These are phyloP conservation scores for Wallacemonas sp. DNA, from an alignment of 208 protist species.

Conservation along the genomic window DNA sequence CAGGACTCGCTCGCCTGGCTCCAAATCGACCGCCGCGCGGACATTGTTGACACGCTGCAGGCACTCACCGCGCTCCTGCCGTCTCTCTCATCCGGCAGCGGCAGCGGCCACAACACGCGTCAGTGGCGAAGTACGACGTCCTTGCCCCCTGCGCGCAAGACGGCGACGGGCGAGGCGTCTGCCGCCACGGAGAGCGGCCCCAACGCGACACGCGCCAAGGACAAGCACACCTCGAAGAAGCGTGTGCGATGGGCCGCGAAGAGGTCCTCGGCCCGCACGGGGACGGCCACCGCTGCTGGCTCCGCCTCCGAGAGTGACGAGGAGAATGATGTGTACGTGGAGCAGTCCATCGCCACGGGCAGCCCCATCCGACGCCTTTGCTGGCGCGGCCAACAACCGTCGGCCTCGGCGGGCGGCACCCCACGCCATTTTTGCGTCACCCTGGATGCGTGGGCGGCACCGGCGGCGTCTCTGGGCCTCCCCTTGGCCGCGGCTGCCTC, in stretches of 20 bases:
- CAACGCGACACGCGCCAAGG: neutral
- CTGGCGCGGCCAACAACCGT: constrained; percentile 3
- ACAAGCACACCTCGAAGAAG: neutral
- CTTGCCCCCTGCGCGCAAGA: neutral
- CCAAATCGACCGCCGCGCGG: constrained; percentile 32
- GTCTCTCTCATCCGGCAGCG: too few relatives aligned
- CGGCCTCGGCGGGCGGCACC: neutral
- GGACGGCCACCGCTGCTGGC: too few relatives aligned
- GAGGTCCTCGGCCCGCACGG: neutral
- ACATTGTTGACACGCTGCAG: constrained; percentile 12
- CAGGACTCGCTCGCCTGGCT: constrained; percentile 46
- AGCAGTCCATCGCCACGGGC: constrained; percentile 4
- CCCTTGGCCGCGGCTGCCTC: constrained; percentile 3
- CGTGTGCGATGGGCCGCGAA: constrained; percentile 10
- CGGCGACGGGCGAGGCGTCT: neutral
- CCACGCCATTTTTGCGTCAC: constrained; percentile 24
- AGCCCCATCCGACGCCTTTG: constrained; percentile 9
- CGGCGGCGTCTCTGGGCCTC: neutral
- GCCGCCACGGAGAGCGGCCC: too few relatives aligned
- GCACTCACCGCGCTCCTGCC: constrained; percentile 1
- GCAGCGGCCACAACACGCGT: neutral
- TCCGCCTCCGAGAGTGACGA: neutral
- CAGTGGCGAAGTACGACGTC: neutral
- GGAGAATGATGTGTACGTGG: neutral
- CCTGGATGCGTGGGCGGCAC: constrained; percentile 52